Conservation (phyloP, 345 rosid genomes). For the Clarkia xantiana region DNA sequence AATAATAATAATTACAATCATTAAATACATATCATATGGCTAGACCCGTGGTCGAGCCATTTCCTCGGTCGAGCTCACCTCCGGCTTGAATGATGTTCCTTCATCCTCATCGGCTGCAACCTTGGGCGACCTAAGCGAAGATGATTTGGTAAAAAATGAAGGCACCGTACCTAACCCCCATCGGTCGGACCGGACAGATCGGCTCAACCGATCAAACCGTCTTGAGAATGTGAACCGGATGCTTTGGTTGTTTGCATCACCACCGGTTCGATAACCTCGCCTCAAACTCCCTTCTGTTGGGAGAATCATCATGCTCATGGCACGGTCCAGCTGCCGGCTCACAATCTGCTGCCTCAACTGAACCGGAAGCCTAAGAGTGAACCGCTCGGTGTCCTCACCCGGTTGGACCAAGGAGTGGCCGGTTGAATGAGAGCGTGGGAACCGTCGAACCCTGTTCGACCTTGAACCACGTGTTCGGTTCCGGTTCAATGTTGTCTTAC, state of each 20-base stretch:
- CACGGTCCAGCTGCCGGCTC: constrained; percentile 47
- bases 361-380: constrained; percentile 56
- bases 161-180: constrained; percentile 36
- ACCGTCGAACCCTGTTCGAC: constrained; percentile 21
- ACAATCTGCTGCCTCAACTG: constrained; percentile 61
- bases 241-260: constrained; percentile 7
- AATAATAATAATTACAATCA: no score
- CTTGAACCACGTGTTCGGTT: constrained; percentile 41
- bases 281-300: constrained; percentile 39
- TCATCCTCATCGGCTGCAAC: constrained; percentile 24
- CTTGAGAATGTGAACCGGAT: constrained; percentile 12
- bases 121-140: constrained; percentile 30
- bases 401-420: constrained; percentile 80
- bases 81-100: constrained; percentile 16
- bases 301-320: constrained; percentile 41
- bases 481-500: constrained; percentile 19
- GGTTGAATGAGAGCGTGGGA: constrained; percentile 70
- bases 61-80: no score
- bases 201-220: constrained; percentile 19
- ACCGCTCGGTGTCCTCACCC: constrained; percentile 72
- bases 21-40: no score
- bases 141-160: constrained; percentile 35
- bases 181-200: constrained; percentile 26
- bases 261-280: constrained; percentile 25
- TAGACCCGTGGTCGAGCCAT: no score